Base-by-base conservation (phyloP, 352 stramenopile genomes). In the Phytophthora lateralis region DNA sequence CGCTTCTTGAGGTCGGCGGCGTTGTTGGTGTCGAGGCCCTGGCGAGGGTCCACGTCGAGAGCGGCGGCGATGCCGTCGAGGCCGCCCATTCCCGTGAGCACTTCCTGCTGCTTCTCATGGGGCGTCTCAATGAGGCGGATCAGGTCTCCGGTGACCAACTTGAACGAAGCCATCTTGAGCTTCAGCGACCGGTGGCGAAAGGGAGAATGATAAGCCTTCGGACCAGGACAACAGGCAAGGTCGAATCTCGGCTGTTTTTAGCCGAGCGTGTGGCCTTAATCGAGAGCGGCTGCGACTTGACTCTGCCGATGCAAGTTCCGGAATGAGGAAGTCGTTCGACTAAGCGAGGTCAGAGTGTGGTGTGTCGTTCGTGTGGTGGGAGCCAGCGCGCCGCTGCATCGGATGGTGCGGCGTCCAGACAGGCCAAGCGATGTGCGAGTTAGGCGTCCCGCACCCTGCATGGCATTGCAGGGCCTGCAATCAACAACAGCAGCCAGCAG, bases 51-150 rank as follows among this genome's bases (percentile, higher is more conserved):
- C 18, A 88, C 75, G 29, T 71, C 59, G 7, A 91, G 70, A 17
- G 70, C 61, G 18, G 60, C 63, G 14, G 77, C 79, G 46, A 91
- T 54, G 42, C 82, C 82, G 10, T 75, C 65, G 20, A 85, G 61
- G 14, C 81, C 79, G 48, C 81, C 81, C 46, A 87, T 63, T 30
- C 35, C 32, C 3, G 57, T 41, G 18, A 91, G 64, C 39, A 71
- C 62, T 21, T 82, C 66, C 12, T 67, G 53, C n/a, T 76, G 65
- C 34, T 83, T 80, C 54, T 89, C 81, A 47, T 76, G 71, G 11
- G 77, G 78, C 26, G 79, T 89, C 63, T 89, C 81, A 10, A 91
- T 71, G 43, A 90, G 73, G 26, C 77, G 79, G 44, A 88, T 80
- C 48, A 90, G 66, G 60, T 90, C 81, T 43, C 73, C 69, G 14